phyloP scores from a whole-genome alignment of 2,329 filamentous ascomycete genomes.

The Lachnellula occidentalis region DNA sequence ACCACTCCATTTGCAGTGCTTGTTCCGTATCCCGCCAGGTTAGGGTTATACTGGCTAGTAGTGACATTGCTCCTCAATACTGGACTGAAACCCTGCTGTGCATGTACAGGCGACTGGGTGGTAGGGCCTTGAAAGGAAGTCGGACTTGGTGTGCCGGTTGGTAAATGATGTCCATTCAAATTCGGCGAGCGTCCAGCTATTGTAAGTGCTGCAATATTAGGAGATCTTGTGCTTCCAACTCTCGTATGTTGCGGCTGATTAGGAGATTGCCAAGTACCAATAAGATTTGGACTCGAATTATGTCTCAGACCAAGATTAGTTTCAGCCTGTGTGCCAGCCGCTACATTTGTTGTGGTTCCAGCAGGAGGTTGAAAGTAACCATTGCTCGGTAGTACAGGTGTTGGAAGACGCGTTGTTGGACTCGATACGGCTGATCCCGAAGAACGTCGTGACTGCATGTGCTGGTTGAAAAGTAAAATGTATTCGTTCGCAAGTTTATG shows the following conservation, averaged over 20 bases:
- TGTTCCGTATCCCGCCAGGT: background rate
- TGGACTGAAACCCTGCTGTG: slow-evolving; percentile 13
- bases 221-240: slow-evolving; percentile 4
- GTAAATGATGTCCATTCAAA: slow-evolving; percentile 2
- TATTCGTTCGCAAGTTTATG: slow-evolving; percentile 18
- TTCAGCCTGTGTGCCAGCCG: slow-evolving; percentile 1
- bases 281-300: slow-evolving; percentile 8
- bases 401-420: slow-evolving; percentile 5
- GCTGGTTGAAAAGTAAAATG: slow-evolving; percentile 10
- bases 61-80: background rate
- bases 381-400: slow-evolving; percentile 12
- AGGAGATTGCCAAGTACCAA: slow-evolving; percentile 8
- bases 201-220: slow-evolving; percentile 8
- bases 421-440: slow-evolving; percentile 3
- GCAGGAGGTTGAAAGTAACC: background rate
- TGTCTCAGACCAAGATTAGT: slow-evolving; percentile 5
- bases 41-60: background rate
- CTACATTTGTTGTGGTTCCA: background rate
- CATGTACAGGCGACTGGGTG: slow-evolving; percentile 23
- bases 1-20: background rate
- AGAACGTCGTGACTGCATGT: slow-evolving; percentile 6
- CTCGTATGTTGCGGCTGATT: background rate
- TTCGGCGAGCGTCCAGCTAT: slow-evolving; percentile 10
- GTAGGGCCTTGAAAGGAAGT: slow-evolving; percentile 21
- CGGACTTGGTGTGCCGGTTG: slow-evolving; percentile 18